These are phyloP conservation scores for Yamadazyma blattariae DNA, from an alignment of 1,139 yeast genomes.

Conservation along the genomic window DNA sequence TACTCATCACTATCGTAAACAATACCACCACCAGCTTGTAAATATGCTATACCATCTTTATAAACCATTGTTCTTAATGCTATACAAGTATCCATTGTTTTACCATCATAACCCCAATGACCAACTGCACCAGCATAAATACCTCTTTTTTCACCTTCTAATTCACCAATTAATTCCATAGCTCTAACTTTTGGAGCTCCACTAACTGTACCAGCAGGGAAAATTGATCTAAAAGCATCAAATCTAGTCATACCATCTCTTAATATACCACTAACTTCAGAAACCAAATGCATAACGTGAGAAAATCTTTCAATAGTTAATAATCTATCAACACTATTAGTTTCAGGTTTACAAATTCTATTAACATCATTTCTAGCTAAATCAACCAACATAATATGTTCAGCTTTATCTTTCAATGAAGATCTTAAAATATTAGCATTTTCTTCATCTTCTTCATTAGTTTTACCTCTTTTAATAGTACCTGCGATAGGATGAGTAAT, in stretches of 20 bases:
- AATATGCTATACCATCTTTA: slow-evolving; percentile 84
- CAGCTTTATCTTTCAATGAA: slow-evolving; percentile 93
- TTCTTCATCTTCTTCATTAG: slow-evolving; percentile 85
- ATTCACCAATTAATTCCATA: slow-evolving; percentile 88
- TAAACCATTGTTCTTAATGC: slow-evolving; percentile 96
- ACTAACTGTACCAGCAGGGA: slow-evolving; percentile 98
- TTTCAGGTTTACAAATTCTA: slow-evolving; percentile 83
- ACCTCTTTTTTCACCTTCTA: slow-evolving; percentile 91
- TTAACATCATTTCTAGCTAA: slow-evolving; percentile 94
- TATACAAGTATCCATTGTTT: slow-evolving; percentile 94
- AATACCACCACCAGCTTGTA: slow-evolving; percentile 99
- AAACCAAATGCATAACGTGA: slow-evolving; percentile 96
- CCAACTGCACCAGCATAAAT: slow-evolving; percentile 99
- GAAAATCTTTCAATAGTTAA: slow-evolving; percentile 90
- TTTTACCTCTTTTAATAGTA: slow-evolving; percentile 84
- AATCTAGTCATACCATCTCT: slow-evolving; percentile 83
- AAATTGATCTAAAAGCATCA: slow-evolving; percentile 94
- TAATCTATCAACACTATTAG: slow-evolving; percentile 83
- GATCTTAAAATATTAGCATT: slow-evolving; percentile 71
- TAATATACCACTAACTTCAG: slow-evolving; percentile 90
- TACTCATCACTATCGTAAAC: slow-evolving; percentile 92
- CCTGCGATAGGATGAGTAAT: slow-evolving; percentile 98
- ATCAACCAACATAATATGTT: slow-evolving; percentile 97
- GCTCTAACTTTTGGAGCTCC: slow-evolving; percentile 98
- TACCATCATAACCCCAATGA: slow-evolving; percentile 92